These are phyloP conservation scores for Penicillium corylophilum DNA, from an alignment of 2,329 filamentous ascomycete species.

Conservation along the genomic window DNA sequence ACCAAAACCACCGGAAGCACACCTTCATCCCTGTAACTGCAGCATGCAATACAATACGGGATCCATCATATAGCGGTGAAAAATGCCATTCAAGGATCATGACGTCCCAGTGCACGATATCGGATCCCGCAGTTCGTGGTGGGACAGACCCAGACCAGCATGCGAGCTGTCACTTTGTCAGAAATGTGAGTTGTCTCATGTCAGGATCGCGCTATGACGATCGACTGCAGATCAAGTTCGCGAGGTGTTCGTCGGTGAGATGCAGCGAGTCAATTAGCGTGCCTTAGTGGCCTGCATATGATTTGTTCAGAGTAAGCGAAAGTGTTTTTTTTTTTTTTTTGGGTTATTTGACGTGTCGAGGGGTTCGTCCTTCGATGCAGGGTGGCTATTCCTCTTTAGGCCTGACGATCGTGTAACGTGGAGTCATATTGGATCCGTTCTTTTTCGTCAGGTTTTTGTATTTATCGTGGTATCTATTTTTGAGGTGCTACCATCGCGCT, in stretches of 20 bases:
- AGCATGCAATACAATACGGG: constrained; percentile 1
- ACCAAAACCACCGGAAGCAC: not conserved
- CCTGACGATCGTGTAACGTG: no score
- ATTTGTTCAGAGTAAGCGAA: not conserved
- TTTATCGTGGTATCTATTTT: not conserved
- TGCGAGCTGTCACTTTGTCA: constrained; percentile 12
- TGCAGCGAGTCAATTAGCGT: not conserved
- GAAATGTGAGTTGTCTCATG: constrained; percentile 25
- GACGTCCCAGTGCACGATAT: constrained; percentile 6
- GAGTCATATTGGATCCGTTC: no score
- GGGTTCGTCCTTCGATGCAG: no score
- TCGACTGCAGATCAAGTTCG: constrained; percentile 16
- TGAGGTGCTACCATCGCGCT: not conserved
- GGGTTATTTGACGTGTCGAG: not conserved
- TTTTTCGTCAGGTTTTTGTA: not conserved
- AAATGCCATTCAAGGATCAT: constrained; percentile 5
- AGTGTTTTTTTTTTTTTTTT: not conserved
- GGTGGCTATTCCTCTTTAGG: no score
- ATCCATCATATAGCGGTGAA: constrained; percentile 36
- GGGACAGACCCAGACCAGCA: not conserved
- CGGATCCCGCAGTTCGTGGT: no score
- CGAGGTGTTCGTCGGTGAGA: constrained; percentile 9
- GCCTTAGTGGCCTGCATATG: constrained; percentile 1
- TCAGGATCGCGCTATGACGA: constrained; percentile 18
- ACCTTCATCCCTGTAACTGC: not conserved